A percentile compares a stretch with the other conserved stretches of the same genome.
Evolutionary conservation across 1,284 basidiomycete genomes (phyloP).

Genomic region (Malassezia restricta): DNA sequence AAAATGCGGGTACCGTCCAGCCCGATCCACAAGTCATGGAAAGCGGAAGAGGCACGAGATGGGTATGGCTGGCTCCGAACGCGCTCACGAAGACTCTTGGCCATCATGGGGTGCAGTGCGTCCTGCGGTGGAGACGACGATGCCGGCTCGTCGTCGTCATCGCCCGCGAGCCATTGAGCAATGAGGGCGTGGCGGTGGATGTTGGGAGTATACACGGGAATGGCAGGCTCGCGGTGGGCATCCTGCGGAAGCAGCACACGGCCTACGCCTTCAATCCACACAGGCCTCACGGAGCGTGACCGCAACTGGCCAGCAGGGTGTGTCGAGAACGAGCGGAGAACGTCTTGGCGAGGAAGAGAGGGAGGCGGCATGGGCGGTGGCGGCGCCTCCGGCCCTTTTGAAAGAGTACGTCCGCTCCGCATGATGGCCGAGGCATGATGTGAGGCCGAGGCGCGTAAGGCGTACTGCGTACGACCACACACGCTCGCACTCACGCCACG

Average conservation of each 20-base stretch:
- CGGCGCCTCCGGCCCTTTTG: neutral
- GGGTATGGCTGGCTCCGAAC: neutral
- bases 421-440: slow-evolving; percentile 6
- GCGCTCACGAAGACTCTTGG: slow-evolving; percentile 12
- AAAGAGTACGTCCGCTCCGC: neutral
- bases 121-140: neutral
- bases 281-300: neutral
- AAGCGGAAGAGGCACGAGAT: neutral
- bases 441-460: neutral
- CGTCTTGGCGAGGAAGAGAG: neutral
- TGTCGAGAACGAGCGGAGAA: no score
- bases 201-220: no score
- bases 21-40: slow-evolving; percentile 11
- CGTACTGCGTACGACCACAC: slow-evolving; percentile 13
- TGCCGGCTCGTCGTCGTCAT: slow-evolving; percentile 2
- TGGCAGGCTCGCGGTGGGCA: neutral
- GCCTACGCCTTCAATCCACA: slow-evolving; percentile 8
- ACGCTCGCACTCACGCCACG: neutral
- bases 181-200: neutral
- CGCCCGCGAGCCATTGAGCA: neutral
- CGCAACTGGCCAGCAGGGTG: no score
- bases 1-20: slow-evolving; percentile 5
- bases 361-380: neutral
- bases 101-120: slow-evolving; percentile 12
- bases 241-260: slow-evolving; percentile 6